These are phyloP conservation scores for Pseudohyphozyma bogoriensis DNA, from an alignment of 768 basidiomycete species.

Conservation along the genomic window DNA sequence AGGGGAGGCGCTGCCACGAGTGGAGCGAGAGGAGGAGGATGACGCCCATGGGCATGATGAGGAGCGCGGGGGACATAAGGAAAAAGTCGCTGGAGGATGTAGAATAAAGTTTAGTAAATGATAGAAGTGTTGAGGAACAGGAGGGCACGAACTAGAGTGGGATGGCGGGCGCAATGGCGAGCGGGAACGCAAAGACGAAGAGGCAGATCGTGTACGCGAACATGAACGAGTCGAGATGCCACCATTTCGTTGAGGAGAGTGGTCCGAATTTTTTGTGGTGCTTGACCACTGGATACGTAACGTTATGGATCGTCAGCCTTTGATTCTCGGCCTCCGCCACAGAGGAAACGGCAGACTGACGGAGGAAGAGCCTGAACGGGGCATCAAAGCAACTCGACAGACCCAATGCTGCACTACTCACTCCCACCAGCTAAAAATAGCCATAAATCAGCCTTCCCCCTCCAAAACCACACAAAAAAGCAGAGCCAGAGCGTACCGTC, in stretches of 20 bases:
- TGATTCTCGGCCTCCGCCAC: not conserved
- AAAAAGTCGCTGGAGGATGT: constrained; percentile 22
- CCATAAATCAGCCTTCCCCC: constrained; percentile 1
- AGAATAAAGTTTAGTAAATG: not conserved
- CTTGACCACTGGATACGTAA: constrained; percentile 9
- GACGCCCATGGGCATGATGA: constrained; percentile 25
- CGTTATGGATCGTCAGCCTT: no score
- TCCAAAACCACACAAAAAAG: not conserved
- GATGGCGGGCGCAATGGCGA: constrained; percentile 29
- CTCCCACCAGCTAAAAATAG: constrained; percentile 27
- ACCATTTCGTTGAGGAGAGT: constrained; percentile 24
- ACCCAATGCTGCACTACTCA: constrained; percentile 28
- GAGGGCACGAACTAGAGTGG: constrained; percentile 14
- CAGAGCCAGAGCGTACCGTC: not conserved
- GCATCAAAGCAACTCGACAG: constrained; percentile 31
- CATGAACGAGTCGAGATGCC: constrained; percentile 31
- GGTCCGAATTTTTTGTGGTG: constrained; percentile 30
- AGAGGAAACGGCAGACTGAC: constrained; percentile 7
- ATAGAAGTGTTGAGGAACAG: not conserved
- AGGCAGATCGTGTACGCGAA: constrained; percentile 3
- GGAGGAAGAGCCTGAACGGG: constrained; percentile 30
- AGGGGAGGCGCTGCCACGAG: constrained; percentile 7
- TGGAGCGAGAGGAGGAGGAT: constrained; percentile 27
- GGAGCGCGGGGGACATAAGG: constrained; percentile 22
- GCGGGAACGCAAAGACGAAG: constrained; percentile 27